phyloP scores from a whole-genome alignment of 176 grass and related monocot species.

The Carex scoparia region DNA sequence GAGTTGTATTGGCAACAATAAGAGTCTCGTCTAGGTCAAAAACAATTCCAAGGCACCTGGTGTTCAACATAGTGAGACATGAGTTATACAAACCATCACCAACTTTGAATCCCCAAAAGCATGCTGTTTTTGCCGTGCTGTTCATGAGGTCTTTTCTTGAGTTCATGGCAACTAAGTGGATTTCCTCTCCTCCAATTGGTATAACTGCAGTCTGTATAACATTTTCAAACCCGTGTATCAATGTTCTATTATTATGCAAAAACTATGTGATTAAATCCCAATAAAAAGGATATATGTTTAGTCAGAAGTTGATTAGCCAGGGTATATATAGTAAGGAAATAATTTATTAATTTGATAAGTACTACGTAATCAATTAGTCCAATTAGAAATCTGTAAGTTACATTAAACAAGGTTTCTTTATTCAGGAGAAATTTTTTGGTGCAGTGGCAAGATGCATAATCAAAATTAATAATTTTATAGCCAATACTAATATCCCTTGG shows the following conservation, averaged over 20 bases:
- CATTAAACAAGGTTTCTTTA: background rate
- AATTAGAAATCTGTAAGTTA: background rate
- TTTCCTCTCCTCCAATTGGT: slow-evolving; percentile 66
- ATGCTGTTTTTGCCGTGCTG: slow-evolving; percentile 32
- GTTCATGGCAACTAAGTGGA: slow-evolving; percentile 96
- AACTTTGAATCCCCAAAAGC: slow-evolving; percentile 93
- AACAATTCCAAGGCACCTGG: slow-evolving; percentile 82
- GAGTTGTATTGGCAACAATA: slow-evolving; percentile 78
- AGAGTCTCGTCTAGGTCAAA: slow-evolving; percentile 99
- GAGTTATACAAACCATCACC: slow-evolving; percentile 67
- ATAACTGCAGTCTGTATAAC: slow-evolving; percentile 75
- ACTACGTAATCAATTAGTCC: background rate
- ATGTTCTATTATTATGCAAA: background rate
- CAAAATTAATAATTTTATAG: background rate
- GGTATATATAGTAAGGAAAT: background rate
- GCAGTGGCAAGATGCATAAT: background rate
- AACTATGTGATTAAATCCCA: background rate
- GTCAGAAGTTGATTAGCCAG: background rate
- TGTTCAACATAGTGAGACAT: slow-evolving; percentile 88
- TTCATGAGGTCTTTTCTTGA: slow-evolving; percentile 49
- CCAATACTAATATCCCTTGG: background rate
- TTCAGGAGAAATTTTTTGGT: background rate
- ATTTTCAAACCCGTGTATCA: background rate
- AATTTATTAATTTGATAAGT: background rate
- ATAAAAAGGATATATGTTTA: background rate